A percentile compares a stretch with the other conserved stretches of the same genome.
These are phyloP conservation scores for Gossypium davidsonii DNA, from an alignment of 441 rosid genomes.

Conservation along the genomic window DNA sequence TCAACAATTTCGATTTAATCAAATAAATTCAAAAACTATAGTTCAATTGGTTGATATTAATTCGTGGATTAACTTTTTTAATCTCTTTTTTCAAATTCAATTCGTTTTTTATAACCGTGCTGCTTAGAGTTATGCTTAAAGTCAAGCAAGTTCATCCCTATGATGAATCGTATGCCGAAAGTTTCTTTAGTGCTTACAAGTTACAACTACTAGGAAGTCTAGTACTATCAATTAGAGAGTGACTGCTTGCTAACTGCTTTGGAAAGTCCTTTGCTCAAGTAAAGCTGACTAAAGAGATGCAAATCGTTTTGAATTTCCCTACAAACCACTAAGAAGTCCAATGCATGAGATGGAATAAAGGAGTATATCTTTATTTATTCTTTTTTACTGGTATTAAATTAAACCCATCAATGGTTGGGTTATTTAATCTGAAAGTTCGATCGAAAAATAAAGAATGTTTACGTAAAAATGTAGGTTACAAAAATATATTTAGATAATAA, in stretches of 20 bases:
- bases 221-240: neutral
- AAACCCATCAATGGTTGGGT: no score
- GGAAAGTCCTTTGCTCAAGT: neutral
- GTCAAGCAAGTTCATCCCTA: neutral
- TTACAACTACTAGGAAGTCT: neutral
- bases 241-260: neutral
- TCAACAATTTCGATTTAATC: no score
- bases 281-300: neutral
- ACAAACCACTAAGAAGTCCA: neutral
- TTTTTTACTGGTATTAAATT: no score
- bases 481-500: no score
- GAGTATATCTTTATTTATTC: no score
- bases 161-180: neutral
- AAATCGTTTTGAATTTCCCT: neutral
- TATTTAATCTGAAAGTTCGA: fast-evolving
- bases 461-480: no score
- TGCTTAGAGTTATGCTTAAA: neutral
- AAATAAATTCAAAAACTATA: no score
- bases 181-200: neutral
- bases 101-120: no score
- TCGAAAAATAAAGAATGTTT: no score
- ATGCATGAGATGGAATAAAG: neutral
- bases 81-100: no score
- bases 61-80: no score
- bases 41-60: no score